Evolutionary conservation across 306 rosid species (phyloP), one percentile per base, ranked within the genome.

Genomic region (Quillaja saponaria): DNA sequence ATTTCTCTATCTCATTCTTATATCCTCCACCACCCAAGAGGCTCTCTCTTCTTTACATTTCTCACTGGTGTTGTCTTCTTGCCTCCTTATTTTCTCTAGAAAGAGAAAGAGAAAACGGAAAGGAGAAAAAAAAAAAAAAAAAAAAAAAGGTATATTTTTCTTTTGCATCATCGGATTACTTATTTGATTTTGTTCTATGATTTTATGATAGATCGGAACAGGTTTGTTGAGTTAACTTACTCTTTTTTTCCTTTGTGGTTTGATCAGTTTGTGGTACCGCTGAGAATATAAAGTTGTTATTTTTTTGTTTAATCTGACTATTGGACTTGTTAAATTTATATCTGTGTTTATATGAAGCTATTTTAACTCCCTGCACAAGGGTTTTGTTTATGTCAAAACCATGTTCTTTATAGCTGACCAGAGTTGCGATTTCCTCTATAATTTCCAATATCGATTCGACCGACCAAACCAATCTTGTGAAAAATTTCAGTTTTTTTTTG

Each of bases 1-100:
- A 66, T 71, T 64, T 68, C 74, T 71, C 75, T 66, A 66, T 67
- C 63, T 28, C 65, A 41, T 45, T 65, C 48, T 71, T 71, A 75
- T 76, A 72, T 71, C 87, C 76, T 78, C 86, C 86, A 77, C 88
- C 83, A 58, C 68, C 82, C 77, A 66, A 48, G 58, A 72, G 67
- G 38, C 56, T 69, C 51, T 67, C 79, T 62, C 75, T 13, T 72
- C 74, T 76, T 67, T 76, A 41, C 79, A 53, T 78, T 81, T 59
- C 79, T 83, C 66, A 64, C 72, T 67, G 82, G 57, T 78, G 79
- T 75, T 71, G 76, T 66, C 48, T 75, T 55, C 55, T 68, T 60
- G 28, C 77, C 67, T 76, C 67, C 42, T 58, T 46, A 50, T 63
- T 64, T 71, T 64, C 71, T n/a, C 33, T 46, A 53, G 17, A 33